Conservation (phyloP, 2,329 filamentous ascomycete species). For the Dothistroma pini region DNA sequence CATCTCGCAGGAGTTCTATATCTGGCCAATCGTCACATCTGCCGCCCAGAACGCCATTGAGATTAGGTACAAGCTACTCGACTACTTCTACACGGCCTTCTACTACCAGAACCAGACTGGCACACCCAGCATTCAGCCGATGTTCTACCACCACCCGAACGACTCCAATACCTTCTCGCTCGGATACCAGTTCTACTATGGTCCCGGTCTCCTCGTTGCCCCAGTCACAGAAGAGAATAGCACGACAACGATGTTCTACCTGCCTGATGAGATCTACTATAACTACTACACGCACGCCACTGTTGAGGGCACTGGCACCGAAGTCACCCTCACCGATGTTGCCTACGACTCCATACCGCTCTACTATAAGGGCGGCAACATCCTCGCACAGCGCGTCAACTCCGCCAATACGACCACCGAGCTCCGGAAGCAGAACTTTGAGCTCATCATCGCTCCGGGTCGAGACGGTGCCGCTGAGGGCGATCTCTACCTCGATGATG, state of each 20-base stretch:
- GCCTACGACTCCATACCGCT: constrained; percentile 59
- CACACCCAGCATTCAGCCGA: constrained; percentile 62
- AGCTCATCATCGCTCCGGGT: constrained; percentile 65
- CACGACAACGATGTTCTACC: constrained; percentile 53
- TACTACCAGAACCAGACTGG: constrained; percentile 59
- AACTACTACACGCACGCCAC: constrained; percentile 54
- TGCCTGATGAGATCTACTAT: constrained; percentile 58
- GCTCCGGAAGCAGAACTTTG: constrained; percentile 63
- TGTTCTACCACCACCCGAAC: constrained; percentile 67
- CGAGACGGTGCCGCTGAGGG: constrained; percentile 61
- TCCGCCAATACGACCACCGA: constrained; percentile 61
- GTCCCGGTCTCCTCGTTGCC: constrained; percentile 53
- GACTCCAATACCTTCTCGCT: constrained; percentile 52
- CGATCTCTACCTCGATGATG: constrained; percentile 73
- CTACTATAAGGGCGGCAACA: constrained; percentile 61
- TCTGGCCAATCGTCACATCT: constrained; percentile 59
- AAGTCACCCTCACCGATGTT: constrained; percentile 45
- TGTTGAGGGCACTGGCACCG: constrained; percentile 46
- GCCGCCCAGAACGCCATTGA: constrained; percentile 66
- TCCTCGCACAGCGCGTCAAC: constrained; percentile 57
- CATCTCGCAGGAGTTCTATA: constrained; percentile 69
- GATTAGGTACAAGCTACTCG: constrained; percentile 70
- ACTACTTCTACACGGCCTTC: constrained; percentile 74
- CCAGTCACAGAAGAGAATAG: constrained; percentile 53
- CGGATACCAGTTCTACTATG: constrained; percentile 58